Base-by-base conservation (phyloP, 257 asterid species). In the Euphrasia confusa region DNA sequence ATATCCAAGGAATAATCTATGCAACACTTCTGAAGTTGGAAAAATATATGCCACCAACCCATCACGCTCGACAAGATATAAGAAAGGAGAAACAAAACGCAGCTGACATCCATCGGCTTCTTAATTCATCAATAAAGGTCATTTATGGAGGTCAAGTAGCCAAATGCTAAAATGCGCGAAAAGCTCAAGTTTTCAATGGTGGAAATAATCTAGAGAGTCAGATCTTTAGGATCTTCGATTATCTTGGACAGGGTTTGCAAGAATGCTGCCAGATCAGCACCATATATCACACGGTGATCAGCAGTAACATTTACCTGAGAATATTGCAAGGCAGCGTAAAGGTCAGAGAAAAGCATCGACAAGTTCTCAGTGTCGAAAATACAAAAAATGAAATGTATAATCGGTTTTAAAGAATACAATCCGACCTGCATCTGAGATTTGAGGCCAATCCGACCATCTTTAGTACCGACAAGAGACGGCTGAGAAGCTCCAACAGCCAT, bases 301-400 rank as follows among this genome's bases (percentile, higher is more conserved):
- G 99, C 99, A 30, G 99, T 92, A 11, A 92, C 95, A 63, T 92
- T 92, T 68, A 92, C 99, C 98, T 92, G 80, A 44, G 61, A 73
- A 57, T 58, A 79, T 70, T 37, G 67, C 54, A 8, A 42, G 59
- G 17, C 61, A 54, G n/a, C 60, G 28, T 28, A 54, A 49, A 56
- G 48, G 45, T 37, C 39, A 32, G 42, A 26, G 42, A 52, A 44
- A 44, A 12, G 50, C 50, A 44, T 44, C 13, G 50, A 13, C 50
- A 44, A 44, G 50, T 44, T 44, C 17, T 44, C 17, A 44, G 50
- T 12, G 45, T 37, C 53, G 11, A 12, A 32, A 13, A 33, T 21
- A 61, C 42, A 1, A 37, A 1, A 37, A 7, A 37, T 37, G 24
- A 47, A 18, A 56, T 33, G 30, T 47, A 3, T 48, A 42, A 58